Percentiles rank a stretch among this genome's conserved stretches.
Conservation (phyloP, 2,329 filamentous ascomycete genomes). For the Grosmannia serpens region DNA sequence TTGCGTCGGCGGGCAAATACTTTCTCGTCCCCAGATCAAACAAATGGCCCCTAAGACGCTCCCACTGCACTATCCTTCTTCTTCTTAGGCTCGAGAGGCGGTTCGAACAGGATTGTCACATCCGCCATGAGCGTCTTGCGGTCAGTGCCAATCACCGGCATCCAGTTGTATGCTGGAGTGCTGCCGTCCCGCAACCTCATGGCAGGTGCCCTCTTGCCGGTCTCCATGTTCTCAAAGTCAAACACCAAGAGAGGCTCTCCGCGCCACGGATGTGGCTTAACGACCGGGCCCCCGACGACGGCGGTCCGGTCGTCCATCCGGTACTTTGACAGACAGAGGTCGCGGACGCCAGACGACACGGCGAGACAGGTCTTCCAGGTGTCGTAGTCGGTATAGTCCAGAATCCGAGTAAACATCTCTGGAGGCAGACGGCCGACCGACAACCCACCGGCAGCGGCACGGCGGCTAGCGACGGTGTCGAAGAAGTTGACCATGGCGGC, state of each 20-base stretch:
- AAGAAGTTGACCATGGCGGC: conserved; percentile 4
- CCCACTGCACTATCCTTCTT: no score
- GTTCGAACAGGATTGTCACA: background rate
- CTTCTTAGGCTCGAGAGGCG: background rate
- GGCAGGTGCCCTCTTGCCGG: background rate
- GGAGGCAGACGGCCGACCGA: background rate
- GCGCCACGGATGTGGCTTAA: background rate
- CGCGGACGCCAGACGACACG: background rate
- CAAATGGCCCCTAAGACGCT: no score
- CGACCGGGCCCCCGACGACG: background rate
- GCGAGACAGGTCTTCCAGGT: conserved; percentile 4
- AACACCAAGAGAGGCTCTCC: background rate
- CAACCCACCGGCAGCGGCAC: background rate
- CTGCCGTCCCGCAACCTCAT: background rate
- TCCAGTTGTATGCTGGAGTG: background rate
- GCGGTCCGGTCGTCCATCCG: background rate
- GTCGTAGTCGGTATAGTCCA: conserved; percentile 1
- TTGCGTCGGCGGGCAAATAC: no score
- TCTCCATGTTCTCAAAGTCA: background rate
- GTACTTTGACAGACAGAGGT: background rate
- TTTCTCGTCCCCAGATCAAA: no score
- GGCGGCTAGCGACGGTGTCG: background rate
- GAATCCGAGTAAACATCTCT: conserved; percentile 1
- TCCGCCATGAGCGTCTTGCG: background rate
- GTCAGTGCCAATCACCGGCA: background rate